phyloP scores from a whole-genome alignment of 2,329 filamentous ascomycete genomes.

The Botryotinia convoluta region DNA sequence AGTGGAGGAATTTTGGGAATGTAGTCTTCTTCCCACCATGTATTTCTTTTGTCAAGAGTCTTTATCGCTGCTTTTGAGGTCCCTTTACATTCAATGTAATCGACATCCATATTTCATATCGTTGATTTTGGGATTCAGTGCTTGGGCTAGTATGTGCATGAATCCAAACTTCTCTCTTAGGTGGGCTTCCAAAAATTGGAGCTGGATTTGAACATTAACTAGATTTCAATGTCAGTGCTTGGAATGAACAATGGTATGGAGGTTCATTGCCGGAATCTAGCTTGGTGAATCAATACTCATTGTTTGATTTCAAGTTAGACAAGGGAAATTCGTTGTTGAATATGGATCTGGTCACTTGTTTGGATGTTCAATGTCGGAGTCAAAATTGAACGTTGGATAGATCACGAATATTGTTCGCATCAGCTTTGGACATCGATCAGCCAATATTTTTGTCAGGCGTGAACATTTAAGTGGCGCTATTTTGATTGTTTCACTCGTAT shows the following conservation, averaged over 20 bases:
- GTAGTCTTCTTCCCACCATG: background rate
- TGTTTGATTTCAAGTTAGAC: fast-evolving
- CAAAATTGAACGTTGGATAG: background rate
- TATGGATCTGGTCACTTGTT: background rate
- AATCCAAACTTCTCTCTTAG: background rate
- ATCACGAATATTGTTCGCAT: fast-evolving
- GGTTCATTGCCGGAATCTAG: too few relatives aligned
- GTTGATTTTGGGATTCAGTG: background rate
- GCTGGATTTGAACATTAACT: background rate
- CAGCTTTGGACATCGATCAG: background rate
- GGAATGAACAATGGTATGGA: background rate
- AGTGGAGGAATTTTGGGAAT: background rate
- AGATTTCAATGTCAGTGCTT: background rate
- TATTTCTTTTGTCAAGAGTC: background rate
- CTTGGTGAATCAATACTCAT: background rate
- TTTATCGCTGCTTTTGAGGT: background rate
- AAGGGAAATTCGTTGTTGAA: background rate
- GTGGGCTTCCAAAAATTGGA: background rate
- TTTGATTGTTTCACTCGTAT: background rate
- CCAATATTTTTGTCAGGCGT: fast-evolving
- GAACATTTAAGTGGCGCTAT: background rate
- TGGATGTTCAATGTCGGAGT: background rate
- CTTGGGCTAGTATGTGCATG: background rate
- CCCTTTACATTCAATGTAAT: background rate
- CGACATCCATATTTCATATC: background rate